These are phyloP conservation scores for Prillingera fragicola DNA, from an alignment of 1,284 basidiomycete species.

Conservation along the genomic window DNA sequence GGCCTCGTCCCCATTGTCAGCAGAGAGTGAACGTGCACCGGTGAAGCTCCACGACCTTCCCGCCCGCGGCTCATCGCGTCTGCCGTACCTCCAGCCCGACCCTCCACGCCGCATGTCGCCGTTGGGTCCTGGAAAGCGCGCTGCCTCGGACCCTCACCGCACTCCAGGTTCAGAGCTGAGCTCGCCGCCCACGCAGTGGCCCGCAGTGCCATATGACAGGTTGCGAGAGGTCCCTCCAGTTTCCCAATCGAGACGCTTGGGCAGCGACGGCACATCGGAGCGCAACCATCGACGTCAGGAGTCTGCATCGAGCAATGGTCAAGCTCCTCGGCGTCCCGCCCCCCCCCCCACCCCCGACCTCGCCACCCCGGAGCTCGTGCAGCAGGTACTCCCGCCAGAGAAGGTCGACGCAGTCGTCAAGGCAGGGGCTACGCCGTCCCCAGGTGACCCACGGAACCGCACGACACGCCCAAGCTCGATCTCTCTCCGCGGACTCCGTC, in stretches of 20 bases:
- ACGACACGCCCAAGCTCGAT: constrained; percentile 5
- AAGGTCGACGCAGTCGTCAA: constrained; percentile 9
- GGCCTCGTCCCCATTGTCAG: not conserved
- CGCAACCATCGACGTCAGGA: too few relatives aligned
- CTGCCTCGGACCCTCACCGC: not conserved
- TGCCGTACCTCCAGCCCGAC: constrained; percentile 14
- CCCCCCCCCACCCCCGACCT: constrained; percentile 19
- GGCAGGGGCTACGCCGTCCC: not conserved
- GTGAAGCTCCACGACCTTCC: constrained; percentile 4
- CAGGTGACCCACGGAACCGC: not conserved
- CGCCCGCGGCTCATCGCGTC: constrained; percentile 5
- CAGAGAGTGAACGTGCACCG: not conserved
- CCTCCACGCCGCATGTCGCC: not conserved
- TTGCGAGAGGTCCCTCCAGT: too few relatives aligned
- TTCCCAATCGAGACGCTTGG: too few relatives aligned
- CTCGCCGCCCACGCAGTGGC: not conserved
- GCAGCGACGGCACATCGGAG: too few relatives aligned
- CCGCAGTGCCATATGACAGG: too few relatives aligned
- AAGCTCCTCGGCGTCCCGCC: constrained; percentile 5
- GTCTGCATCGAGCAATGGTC: too few relatives aligned
- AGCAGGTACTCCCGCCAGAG: constrained; percentile 7
- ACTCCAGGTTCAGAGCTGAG: not conserved
- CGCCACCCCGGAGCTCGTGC: constrained; percentile 1
- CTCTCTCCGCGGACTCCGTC: constrained; percentile 5
- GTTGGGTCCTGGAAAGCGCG: not conserved